Evolutionary conservation across 2,329 filamentous ascomycete genomes (phyloP).

Genomic region (Colletotrichum simmondsii): DNA sequence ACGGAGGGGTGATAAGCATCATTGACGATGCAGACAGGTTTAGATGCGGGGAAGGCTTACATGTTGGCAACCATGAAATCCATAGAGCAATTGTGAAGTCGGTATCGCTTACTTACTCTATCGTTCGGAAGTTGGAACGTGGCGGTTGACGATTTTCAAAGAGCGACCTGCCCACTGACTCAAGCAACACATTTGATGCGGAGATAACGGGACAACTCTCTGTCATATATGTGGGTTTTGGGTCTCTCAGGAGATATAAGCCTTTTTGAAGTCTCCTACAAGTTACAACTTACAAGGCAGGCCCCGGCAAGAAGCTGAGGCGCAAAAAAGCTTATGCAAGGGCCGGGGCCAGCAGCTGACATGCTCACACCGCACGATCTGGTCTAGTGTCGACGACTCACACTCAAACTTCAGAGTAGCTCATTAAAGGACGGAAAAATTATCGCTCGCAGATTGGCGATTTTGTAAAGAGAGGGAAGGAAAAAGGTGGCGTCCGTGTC

Average conservation of each 20-base stretch:
- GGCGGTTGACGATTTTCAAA: not conserved
- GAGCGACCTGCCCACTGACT: not conserved
- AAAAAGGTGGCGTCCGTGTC: too few relatives aligned
- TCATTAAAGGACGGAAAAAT: not conserved
- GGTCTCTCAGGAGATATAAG: not conserved
- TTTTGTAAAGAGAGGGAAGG: too few relatives aligned
- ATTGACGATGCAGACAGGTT: not conserved
- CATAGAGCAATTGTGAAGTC: not conserved
- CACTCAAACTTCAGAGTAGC: not conserved
- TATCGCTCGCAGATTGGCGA: not conserved
- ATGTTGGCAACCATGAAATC: not conserved
- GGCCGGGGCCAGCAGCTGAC: not conserved
- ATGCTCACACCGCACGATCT: not conserved
- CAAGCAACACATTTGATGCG: not conserved
- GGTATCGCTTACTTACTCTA: not conserved
- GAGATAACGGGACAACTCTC: not conserved
- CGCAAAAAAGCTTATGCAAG: not conserved
- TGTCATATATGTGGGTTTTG: not conserved
- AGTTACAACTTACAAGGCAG: not conserved
- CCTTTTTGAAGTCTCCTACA: not conserved
- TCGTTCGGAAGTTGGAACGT: not conserved
- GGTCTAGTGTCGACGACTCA: not conserved
- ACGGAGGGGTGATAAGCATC: not conserved
- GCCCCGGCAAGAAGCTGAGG: not conserved
- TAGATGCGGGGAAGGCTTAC: constrained; percentile 4